phyloP scores from a whole-genome alignment of 208 protist species.

The Trypanosoma brucei region DNA sequence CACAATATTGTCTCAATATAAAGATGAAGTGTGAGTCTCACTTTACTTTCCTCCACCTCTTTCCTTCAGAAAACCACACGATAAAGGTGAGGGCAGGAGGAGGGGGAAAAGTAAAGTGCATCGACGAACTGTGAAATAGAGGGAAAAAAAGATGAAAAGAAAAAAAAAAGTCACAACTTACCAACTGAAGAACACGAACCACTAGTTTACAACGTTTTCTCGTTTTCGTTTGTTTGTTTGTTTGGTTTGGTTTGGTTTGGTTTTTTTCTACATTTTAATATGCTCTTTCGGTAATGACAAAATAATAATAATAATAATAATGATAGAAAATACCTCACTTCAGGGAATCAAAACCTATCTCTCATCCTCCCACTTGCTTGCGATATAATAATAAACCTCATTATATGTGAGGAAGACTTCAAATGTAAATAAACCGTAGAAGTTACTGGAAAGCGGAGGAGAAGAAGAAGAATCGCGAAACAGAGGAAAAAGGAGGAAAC shows the following conservation, averaged over 20 bases:
- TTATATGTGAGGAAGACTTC: too few relatives aligned
- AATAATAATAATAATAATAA: too few relatives aligned
- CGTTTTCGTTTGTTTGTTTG: slow-evolving; percentile 5
- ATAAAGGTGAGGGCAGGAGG: slow-evolving; percentile 16
- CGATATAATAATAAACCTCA: too few relatives aligned
- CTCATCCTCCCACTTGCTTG: too few relatives aligned
- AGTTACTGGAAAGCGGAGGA: too few relatives aligned
- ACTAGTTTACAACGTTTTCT: background rate
- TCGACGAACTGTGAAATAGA: slow-evolving; percentile 4
- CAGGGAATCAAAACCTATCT: too few relatives aligned
- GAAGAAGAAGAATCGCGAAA: too few relatives aligned
- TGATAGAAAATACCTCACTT: too few relatives aligned
- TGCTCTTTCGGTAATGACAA: background rate
- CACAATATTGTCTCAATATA: too few relatives aligned
- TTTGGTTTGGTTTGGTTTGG: background rate
- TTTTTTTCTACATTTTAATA: background rate
- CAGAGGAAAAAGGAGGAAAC: too few relatives aligned
- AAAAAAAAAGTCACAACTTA: background rate
- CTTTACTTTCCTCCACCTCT: background rate
- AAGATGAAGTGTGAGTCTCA: too few relatives aligned
- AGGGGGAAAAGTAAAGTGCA: background rate
- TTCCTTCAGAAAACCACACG: slow-evolving; percentile 3
- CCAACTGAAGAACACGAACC: background rate
- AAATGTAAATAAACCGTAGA: too few relatives aligned
- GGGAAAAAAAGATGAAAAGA: background rate